These are phyloP conservation scores for Fusarium sororula DNA, from an alignment of 2,329 filamentous ascomycete genomes.

Conservation along the genomic window DNA sequence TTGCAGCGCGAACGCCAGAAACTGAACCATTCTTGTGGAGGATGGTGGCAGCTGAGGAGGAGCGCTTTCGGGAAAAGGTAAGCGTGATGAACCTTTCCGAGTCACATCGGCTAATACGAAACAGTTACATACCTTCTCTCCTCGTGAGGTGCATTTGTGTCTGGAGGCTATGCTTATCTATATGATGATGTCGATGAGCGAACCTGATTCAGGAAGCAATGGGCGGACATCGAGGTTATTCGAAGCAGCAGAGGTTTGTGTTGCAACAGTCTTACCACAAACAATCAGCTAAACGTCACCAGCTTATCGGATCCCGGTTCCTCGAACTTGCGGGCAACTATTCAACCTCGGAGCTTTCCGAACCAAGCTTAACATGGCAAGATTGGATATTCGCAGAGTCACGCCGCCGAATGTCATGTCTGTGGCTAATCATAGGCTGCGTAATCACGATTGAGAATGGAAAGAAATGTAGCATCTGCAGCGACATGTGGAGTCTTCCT, in stretches of 20 bases:
- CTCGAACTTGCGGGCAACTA: conserved; percentile 4
- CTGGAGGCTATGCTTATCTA: conserved; percentile 43
- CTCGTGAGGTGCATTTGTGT: conserved; percentile 28
- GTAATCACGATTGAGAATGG: conserved; percentile 33
- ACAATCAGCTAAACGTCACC: too few relatives aligned
- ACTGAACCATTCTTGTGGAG: conserved; percentile 42
- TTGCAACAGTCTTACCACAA: too few relatives aligned
- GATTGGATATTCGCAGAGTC: conserved; percentile 47
- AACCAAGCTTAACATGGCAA: conserved; percentile 40
- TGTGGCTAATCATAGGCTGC: conserved; percentile 39
- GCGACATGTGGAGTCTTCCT: conserved; percentile 7
- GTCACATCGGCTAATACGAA: not conserved
- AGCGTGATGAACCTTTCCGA: not conserved
- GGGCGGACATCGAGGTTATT: conserved; percentile 12
- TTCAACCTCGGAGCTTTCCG: conserved; percentile 16
- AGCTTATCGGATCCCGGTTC: conserved; percentile 24
- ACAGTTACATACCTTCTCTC: conserved; percentile 1
- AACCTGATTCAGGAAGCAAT: conserved; percentile 14
- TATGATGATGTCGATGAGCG: conserved; percentile 44
- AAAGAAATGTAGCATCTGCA: not conserved
- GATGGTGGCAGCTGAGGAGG: conserved; percentile 37
- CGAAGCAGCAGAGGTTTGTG: conserved; percentile 27
- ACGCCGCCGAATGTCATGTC: conserved; percentile 37
- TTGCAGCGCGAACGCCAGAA: conserved; percentile 34
- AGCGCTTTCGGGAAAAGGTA: conserved; percentile 34